Evolutionary conservation across 495 filamentous ascomycete species (phyloP).

Genomic region (Aspergillus sparsus): DNA sequence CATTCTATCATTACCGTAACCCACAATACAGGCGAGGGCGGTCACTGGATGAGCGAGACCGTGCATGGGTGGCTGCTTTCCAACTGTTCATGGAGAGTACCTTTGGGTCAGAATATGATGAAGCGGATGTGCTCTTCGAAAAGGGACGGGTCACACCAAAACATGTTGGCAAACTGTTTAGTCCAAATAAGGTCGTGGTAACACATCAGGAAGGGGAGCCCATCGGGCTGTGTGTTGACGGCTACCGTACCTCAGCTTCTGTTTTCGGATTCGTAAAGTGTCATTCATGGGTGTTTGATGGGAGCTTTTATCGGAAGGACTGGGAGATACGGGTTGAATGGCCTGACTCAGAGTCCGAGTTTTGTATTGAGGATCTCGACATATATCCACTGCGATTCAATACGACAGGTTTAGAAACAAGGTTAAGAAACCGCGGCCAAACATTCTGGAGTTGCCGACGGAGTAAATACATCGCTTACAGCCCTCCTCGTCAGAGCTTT

Average conservation of each 20-base stretch:
- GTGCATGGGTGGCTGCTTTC: not conserved
- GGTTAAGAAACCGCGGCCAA: not conserved
- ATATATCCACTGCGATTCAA: constrained; percentile 4
- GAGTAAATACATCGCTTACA: not conserved
- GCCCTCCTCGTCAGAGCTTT: not conserved
- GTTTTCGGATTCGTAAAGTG: not conserved
- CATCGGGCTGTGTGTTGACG: not conserved
- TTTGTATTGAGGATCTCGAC: not conserved
- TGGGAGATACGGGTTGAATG: not conserved
- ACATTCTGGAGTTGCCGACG: constrained; percentile 1
- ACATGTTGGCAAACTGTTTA: constrained; percentile 4
- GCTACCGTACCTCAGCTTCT: not conserved
- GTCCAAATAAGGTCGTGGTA: not conserved
- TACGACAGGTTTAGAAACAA: not conserved
- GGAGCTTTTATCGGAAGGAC: not conserved
- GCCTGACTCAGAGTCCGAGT: not conserved
- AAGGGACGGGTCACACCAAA: not conserved
- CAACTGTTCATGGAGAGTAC: not conserved
- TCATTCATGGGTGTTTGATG: constrained; percentile 9
- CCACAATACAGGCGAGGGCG: not conserved
- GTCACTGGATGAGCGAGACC: not conserved
- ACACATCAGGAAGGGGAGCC: not conserved
- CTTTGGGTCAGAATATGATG: not conserved
- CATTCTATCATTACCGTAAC: no score
- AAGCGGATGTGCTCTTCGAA: not conserved